phyloP scores from a whole-genome alignment of 169 alveolate species.

The Eimeria praecox region DNA sequence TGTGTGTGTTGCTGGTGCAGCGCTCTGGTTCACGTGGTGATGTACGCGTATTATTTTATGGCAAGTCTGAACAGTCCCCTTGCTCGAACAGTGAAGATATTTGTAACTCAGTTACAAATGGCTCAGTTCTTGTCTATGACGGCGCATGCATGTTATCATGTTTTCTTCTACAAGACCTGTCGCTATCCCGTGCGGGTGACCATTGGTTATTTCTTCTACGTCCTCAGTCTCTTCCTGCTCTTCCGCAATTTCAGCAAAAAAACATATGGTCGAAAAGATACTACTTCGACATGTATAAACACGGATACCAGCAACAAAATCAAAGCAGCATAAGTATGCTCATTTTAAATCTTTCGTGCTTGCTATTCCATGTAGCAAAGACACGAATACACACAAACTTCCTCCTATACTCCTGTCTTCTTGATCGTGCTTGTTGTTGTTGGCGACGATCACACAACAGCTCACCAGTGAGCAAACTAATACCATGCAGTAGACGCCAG shows the following conservation, averaged over 20 bases:
- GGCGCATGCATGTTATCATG: slow-evolving; percentile 73
- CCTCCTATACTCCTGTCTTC: background rate
- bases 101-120: slow-evolving; percentile 86
- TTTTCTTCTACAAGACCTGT: slow-evolving; percentile 35
- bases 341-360: no score
- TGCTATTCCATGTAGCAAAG: background rate
- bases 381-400: background rate
- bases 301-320: background rate
- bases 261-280: slow-evolving; percentile 70
- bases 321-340: background rate
- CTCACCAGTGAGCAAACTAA: background rate
- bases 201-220: slow-evolving; percentile 81
- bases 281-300: background rate
- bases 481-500: background rate
- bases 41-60: slow-evolving; percentile 87
- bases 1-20: slow-evolving; percentile 63
- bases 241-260: slow-evolving; percentile 82
- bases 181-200: slow-evolving; percentile 82
- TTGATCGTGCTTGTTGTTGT: background rate
- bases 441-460: background rate
- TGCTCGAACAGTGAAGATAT: slow-evolving; percentile 69
- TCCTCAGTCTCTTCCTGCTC: slow-evolving; percentile 82
- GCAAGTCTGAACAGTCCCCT: slow-evolving; percentile 79
- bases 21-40: slow-evolving; percentile 85
- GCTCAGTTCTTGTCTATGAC: slow-evolving; percentile 83